Base-by-base conservation (phyloP, 2,329 filamentous ascomycete species). In the Elsinoe ampelina region DNA sequence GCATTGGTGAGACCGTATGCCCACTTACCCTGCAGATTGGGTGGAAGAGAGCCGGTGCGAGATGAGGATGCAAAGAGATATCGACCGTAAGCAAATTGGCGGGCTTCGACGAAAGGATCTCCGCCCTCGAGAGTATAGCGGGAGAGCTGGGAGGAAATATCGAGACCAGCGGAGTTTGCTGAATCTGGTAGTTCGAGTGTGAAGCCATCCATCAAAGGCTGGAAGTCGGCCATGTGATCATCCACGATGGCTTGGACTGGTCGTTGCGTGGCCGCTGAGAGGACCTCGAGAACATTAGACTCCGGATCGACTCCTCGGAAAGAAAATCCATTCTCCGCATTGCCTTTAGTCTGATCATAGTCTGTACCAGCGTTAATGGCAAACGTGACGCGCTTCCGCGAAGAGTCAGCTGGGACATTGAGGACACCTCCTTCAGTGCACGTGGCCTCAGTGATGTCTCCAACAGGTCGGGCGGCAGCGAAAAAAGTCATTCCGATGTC, bases 1-100 rank as follows among this genome's bases (percentile, higher is more conserved):
- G 75, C 72, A 3, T 73, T 69, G 0, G 61, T 61, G 2, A 77
- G 63, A 0, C 70, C 65, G 43, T 78, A 73, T 3, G 73, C 75
- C 81, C 80, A 83, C 15, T 73, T 71, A 0, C 80, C 80, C 63
- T 80, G 78, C 0, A 84, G 70, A 57, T 82, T 83, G 0, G 80
- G 71, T 0, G 80, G 80, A 0, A 83, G 70, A 0, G 73, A 74
- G 35, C 75, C 75, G 0, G 70, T 65, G 2, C 80, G 72, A 2
- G 77, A 80, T 0, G 77, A 79, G 0, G 75, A 74, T 50, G 83
- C 79, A 57, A 83, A 72, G 0, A 83, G 70, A 55, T 82, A 75
- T 5, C 77, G 73, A 3, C 73, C 74, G 50, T 77, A 80, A 60
- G 79, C 75, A 59, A 81, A 81, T 2, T 80, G 70, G 0, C 81